Percentiles rank a stretch among this genome's conserved stretches.
phyloP scores from a whole-genome alignment of 805 yeast genomes.

The Scheffersomyces amazonensis region DNA sequence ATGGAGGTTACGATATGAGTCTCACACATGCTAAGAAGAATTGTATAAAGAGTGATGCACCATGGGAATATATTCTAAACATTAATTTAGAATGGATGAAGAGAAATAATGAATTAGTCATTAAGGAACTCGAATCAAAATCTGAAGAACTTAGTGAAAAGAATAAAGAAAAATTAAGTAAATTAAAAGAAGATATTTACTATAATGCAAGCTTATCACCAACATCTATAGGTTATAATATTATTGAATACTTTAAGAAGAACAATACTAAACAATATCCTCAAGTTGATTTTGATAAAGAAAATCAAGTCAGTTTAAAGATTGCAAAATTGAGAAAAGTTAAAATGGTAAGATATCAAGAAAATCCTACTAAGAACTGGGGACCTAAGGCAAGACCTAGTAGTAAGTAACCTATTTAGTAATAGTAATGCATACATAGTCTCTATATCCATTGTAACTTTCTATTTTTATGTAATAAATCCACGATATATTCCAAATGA shows the following conservation, averaged over 20 bases:
- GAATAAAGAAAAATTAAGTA: constrained; percentile 12
- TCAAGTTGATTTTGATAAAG: constrained; percentile 54
- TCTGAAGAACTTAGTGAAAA: constrained; percentile 8
- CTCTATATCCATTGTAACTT: too few species aligned
- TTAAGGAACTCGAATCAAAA: constrained; percentile 15
- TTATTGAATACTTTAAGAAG: constrained; percentile 39
- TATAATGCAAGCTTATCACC: constrained; percentile 39
- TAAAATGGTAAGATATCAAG: constrained; percentile 85
- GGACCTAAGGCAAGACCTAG: constrained; percentile 78
- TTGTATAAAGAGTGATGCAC: constrained; percentile 86
- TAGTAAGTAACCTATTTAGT: too few species aligned
- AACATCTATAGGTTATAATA: constrained; percentile 49
- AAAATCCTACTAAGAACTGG: constrained; percentile 93
- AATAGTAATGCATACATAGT: too few species aligned
- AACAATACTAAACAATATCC: constrained; percentile 14
- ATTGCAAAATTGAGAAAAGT: constrained; percentile 65
- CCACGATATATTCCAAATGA: too few species aligned
- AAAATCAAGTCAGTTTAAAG: constrained; percentile 54
- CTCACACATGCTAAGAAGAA: constrained; percentile 87
- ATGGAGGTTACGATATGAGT: constrained; percentile 78
- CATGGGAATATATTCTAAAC: constrained; percentile 76
- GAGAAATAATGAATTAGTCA: constrained; percentile 24
- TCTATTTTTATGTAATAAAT: too few species aligned
- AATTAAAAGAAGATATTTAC: constrained; percentile 27
- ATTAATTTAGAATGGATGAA: constrained; percentile 61